Conservation (phyloP, 2,329 filamentous ascomycete genomes). For the Colletotrichum navitas region DNA sequence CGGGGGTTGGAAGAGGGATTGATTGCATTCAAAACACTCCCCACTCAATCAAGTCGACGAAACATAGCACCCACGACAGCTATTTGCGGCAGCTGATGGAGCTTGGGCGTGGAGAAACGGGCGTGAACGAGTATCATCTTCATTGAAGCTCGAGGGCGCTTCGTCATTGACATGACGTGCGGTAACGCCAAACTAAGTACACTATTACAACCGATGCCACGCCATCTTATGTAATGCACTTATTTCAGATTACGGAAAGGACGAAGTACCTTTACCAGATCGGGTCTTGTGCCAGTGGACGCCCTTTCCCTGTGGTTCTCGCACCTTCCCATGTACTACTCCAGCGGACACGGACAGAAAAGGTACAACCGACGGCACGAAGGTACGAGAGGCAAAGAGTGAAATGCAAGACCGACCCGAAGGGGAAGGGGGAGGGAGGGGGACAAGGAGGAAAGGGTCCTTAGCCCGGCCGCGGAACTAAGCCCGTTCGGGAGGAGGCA, state of each 20-base stretch:
- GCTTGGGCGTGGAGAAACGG: neutral
- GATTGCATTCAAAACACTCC: conserved; percentile 5
- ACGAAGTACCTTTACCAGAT: neutral
- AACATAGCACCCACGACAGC: neutral
- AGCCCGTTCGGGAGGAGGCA: conserved; percentile 16
- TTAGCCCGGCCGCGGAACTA: conserved; percentile 18
- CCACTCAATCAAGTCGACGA: conserved; percentile 5
- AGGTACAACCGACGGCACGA: neutral
- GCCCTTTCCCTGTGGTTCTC: neutral
- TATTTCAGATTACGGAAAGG: no score
- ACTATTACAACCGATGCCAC: no score
- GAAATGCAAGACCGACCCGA: conserved; percentile 1
- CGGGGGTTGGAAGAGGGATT: neutral
- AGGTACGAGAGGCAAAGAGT: neutral
- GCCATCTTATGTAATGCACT: neutral
- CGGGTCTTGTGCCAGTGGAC: neutral
- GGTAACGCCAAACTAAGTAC: no score
- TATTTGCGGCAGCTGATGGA: conserved; percentile 23
- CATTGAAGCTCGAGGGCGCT: neutral
- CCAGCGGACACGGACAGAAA: neutral
- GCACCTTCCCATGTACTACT: no score
- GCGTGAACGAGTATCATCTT: conserved; percentile 24
- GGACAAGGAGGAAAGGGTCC: conserved; percentile 20
- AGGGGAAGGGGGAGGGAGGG: no score
- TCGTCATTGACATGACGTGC: neutral